Percentiles rank a stretch among this genome's conserved stretches.
phyloP scores from a whole-genome alignment of 139 green algal genomes.

The Chlorella sorokiniana region DNA sequence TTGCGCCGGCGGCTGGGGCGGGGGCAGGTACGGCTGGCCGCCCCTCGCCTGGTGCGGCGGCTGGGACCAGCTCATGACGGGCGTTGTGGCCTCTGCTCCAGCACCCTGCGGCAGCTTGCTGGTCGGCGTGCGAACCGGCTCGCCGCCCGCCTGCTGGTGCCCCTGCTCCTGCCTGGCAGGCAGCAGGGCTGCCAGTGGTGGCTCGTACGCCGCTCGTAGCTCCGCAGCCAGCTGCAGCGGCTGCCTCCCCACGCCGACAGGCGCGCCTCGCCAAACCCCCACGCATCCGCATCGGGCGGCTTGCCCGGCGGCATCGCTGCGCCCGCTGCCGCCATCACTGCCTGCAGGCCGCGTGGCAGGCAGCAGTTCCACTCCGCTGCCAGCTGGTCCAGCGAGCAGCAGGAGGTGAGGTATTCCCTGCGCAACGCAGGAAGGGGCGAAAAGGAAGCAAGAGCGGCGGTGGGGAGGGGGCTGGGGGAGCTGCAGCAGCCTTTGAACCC shows the following conservation, averaged over 20 bases:
- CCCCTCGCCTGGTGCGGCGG: too few relatives aligned
- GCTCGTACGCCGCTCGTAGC: not conserved
- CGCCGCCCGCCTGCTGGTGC: not conserved
- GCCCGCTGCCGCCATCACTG: slow-evolving; percentile 2
- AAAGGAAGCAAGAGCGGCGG: not conserved
- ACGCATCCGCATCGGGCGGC: not conserved
- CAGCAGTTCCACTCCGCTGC: not conserved
- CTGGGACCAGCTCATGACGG: too few relatives aligned
- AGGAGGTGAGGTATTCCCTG: slow-evolving; percentile 21
- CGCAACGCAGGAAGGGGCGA: not conserved
- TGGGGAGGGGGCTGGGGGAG: not conserved
- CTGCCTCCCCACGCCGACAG: not conserved
- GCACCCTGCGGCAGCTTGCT: not conserved
- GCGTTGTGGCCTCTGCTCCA: too few relatives aligned
- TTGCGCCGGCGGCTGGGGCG: too few relatives aligned
- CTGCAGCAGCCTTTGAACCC: too few relatives aligned
- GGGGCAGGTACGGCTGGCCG: too few relatives aligned
- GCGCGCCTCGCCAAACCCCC: not conserved
- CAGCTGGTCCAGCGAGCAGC: slow-evolving; percentile 6
- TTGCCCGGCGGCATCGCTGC: not conserved
- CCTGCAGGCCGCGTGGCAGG: slow-evolving; percentile 29
- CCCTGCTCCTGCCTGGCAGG: slow-evolving; percentile 6
- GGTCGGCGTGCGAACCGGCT: not conserved
- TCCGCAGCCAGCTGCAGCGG: not conserved
- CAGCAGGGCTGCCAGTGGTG: not conserved